Evolutionary conservation across 305 asterid species (phyloP), one percentile per base, ranked within the genome.

Genomic region (Euphrasia arctica): DNA sequence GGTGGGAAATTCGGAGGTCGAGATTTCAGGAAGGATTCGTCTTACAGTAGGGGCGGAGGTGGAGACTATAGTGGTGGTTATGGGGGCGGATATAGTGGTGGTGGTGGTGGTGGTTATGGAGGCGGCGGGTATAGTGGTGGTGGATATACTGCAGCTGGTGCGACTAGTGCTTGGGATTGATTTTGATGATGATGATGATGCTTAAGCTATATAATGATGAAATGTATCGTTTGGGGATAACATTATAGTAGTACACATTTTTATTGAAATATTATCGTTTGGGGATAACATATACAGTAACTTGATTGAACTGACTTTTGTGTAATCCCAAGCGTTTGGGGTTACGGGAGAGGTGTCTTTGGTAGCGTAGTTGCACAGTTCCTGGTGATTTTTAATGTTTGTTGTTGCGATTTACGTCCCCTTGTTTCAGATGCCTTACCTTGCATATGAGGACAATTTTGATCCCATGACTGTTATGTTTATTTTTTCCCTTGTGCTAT

Each of bases 1-100:
- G 89, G 86, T 12, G 83, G 84, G 2, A 82, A 82, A 8, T 83
- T 83, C 50, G 89, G 89, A 11, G 82, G 72, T 55, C 89, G 89
- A 49, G 89, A 83, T 71, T 83, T 78, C 61, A 76, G 89, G 69
- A 76, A 78, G 55, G 89, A 80, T 32, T 18, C 74, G 22, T 71
- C 83, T 45, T 75, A 7, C 60, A 68, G 55, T 60, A 66, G 85
- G 41, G 69, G 83, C 9, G 80, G 83, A 13, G 80, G 81, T 0
- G 62, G 88, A 6, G 72, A 77, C 5, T 9, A 72, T 15, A 29
- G 74, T 10, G 66, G 77, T 4, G 62, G 76, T 54, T 70, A 69
- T 47, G 42, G 77, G 14, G 65, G 77, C 3, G 63, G 77, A 36
- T 70, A 70, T 52, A 22, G 39, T 55, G 75, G 84, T 48, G 77